Evolutionary conservation across 257 asterid genomes (phyloP).

Genomic region (Solanum neorickii): DNA sequence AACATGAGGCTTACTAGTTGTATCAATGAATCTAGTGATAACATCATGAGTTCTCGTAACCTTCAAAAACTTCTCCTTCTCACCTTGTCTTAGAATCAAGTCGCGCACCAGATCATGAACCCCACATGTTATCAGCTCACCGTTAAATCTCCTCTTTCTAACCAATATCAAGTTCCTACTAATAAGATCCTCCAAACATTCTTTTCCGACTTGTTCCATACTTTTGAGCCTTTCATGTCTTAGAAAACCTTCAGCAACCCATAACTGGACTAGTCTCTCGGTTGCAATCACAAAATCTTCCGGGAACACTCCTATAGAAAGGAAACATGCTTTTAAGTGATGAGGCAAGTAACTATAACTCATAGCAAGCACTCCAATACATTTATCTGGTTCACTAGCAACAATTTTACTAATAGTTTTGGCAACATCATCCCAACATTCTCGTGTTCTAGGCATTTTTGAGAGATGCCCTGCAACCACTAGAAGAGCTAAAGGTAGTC

Average conservation of each 20-base stretch:
- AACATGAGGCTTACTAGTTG: neutral
- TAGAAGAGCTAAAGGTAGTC: neutral
- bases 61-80: neutral
- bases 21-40: neutral
- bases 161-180: neutral
- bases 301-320: neutral
- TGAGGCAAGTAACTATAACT: neutral
- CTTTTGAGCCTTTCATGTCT: neutral
- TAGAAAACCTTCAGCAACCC: neutral
- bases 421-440: neutral
- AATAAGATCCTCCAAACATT: neutral
- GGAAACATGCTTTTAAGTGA: neutral
- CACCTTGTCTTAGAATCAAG: neutral
- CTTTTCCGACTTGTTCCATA: neutral
- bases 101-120: neutral
- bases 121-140: neutral
- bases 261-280: neutral
- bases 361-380: neutral
- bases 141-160: neutral
- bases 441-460: neutral
- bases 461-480: neutral
- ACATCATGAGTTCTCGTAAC: neutral
- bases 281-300: neutral
- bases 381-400: no score
- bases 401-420: neutral